Evolutionary conservation across 805 yeast species (phyloP).

Genomic region (Blastobotrys terrestris): DNA sequence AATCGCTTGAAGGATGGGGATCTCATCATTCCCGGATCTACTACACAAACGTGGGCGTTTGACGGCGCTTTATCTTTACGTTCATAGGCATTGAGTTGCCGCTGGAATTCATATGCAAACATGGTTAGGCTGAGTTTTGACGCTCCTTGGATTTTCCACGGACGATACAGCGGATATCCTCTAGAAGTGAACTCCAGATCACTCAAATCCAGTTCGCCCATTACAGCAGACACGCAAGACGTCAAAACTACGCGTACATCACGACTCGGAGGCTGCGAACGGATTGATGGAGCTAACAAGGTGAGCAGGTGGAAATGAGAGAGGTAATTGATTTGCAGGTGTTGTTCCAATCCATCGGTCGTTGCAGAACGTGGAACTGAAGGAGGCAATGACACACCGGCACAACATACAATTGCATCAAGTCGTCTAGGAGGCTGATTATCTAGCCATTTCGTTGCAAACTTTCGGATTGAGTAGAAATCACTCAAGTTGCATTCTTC

Average conservation of each 20-base stretch:
- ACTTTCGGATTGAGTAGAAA: conserved; percentile 69
- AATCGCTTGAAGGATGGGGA: conserved; percentile 79
- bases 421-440: conserved; percentile 83
- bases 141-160: conserved; percentile 76
- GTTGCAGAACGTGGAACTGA: conserved; percentile 60
- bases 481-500: conserved; percentile 80
- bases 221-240: conserved; percentile 69
- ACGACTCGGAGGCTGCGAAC: conserved; percentile 89
- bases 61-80: conserved; percentile 63
- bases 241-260: conserved; percentile 82
- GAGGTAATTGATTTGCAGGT: conserved; percentile 75
- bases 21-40: conserved; percentile 90
- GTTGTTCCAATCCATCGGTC: conserved; percentile 79
- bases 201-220: conserved; percentile 57
- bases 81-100: conserved; percentile 49
- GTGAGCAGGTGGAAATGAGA: conserved; percentile 78
- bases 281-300: conserved; percentile 72
- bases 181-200: conserved; percentile 59
- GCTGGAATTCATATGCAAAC: conserved; percentile 75
- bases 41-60: conserved; percentile 64
- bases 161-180: conserved; percentile 52
- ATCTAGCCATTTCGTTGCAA: conserved; percentile 93
- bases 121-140: conserved; percentile 72
- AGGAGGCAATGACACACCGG: conserved; percentile 74
- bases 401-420: conserved; percentile 85